A percentile compares a stretch with the other conserved stretches of the same genome.
These are phyloP conservation scores for Diaporthe destruens DNA, from an alignment of 2,329 filamentous ascomycete genomes.

Conservation along the genomic window DNA sequence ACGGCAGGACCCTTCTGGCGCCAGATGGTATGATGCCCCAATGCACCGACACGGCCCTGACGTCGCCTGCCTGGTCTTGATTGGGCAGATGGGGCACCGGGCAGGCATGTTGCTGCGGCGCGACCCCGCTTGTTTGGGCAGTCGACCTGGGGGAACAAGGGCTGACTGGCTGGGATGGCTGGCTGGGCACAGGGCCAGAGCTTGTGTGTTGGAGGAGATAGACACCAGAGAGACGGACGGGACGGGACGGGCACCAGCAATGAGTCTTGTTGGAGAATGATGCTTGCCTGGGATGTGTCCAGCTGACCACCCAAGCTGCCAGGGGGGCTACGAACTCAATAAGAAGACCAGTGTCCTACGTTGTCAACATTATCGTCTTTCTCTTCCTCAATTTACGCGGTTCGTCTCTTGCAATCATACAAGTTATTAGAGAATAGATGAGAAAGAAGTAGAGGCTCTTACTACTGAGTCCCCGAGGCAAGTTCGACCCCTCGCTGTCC, in stretches of 20 bases:
- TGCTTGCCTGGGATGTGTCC: slow-evolving; percentile 21
- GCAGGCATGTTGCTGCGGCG: slow-evolving; percentile 33
- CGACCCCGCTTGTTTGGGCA: slow-evolving; percentile 29
- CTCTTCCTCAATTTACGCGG: not conserved
- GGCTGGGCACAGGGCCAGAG: not conserved
- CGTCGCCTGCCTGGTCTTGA: slow-evolving; percentile 21
- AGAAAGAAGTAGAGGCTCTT: not conserved
- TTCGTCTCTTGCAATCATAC: not conserved
- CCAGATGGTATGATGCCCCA: slow-evolving; percentile 33
- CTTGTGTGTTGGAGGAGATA: not conserved
- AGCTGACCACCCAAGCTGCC: slow-evolving; percentile 15
- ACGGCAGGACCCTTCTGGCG: slow-evolving; percentile 23
- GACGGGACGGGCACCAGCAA: slow-evolving; percentile 4
- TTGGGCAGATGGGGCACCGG: slow-evolving; percentile 13
- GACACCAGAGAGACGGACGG: not conserved
- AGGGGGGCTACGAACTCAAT: slow-evolving; percentile 10
- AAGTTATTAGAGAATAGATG: slow-evolving; percentile 21
- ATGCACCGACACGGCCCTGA: slow-evolving; percentile 22
- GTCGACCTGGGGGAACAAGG: slow-evolving; percentile 19
- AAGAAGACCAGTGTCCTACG: slow-evolving; percentile 15
- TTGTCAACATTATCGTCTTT: too few species aligned
- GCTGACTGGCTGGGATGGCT: not conserved
- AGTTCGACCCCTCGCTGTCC: not conserved
- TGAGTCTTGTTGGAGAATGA: slow-evolving; percentile 9
- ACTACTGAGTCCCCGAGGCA: slow-evolving; percentile 2